phyloP scores from a whole-genome alignment of 768 basidiomycete species.

The Macrolepiota dolichaula region DNA sequence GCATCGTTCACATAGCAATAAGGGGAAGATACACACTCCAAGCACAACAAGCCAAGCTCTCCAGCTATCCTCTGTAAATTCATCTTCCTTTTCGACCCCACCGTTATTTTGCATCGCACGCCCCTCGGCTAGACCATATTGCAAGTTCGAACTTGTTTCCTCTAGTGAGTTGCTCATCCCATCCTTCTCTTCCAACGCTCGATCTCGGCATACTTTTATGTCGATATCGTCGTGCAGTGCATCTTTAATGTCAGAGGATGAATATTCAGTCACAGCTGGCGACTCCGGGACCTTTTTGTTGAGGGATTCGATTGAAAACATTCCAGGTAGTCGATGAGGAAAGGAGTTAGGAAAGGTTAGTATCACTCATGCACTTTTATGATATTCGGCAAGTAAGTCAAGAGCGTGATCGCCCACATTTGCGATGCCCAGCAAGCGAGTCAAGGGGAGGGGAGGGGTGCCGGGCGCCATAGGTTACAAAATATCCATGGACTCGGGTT shows the following conservation, averaged over 20 bases:
- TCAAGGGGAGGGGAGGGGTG: too few relatives aligned
- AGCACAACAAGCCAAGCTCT: constrained; percentile 42
- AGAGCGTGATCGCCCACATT: too few relatives aligned
- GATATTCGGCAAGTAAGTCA: too few relatives aligned
- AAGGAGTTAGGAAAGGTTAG: too few relatives aligned
- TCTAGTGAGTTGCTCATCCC: not conserved
- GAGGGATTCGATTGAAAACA: not conserved
- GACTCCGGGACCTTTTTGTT: not conserved
- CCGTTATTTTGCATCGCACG: not conserved
- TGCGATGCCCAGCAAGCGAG: too few relatives aligned
- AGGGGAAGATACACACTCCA: constrained; percentile 29
- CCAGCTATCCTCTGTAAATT: constrained; percentile 41
- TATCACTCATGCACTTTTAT: too few relatives aligned
- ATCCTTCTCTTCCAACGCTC: too few relatives aligned
- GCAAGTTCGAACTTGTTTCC: not conserved
- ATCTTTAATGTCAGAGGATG: not conserved
- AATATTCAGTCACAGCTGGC: not conserved
- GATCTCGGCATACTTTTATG: not conserved
- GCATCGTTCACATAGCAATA: not conserved
- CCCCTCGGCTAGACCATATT: not conserved
- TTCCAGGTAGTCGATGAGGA: not conserved
- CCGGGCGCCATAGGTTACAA: too few relatives aligned
- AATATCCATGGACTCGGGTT: too few relatives aligned
- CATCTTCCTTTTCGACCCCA: constrained; percentile 16
- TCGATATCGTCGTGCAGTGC: not conserved